These are phyloP conservation scores for Pulveroboletus sp. DNA, from an alignment of 768 basidiomycete species.

Conservation along the genomic window DNA sequence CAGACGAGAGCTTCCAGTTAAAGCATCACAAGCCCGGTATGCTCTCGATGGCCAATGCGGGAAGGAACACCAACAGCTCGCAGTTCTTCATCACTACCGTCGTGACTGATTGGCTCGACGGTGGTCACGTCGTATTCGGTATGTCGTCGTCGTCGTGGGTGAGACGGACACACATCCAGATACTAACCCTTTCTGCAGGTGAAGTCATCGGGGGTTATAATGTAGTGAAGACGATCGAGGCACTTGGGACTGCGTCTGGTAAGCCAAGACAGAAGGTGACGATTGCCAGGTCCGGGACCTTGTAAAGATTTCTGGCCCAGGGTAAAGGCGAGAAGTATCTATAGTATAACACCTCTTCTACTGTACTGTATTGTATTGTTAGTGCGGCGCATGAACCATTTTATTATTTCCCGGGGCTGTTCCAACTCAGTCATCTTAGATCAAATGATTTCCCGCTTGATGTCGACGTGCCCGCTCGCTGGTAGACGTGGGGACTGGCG, in stretches of 20 bases:
- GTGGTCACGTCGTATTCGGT: conserved; percentile 17
- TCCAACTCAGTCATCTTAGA: too few species aligned
- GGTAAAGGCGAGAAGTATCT: not conserved
- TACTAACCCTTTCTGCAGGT: not conserved
- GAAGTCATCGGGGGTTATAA: conserved; percentile 1
- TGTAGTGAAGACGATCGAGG: not conserved
- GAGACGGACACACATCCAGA: not conserved
- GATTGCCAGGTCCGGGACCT: not conserved
- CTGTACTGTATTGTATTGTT: too few species aligned
- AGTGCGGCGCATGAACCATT: too few species aligned
- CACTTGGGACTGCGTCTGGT: not conserved
- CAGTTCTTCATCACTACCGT: conserved; percentile 93
- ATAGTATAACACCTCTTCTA: not conserved
- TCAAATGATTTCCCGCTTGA: too few species aligned
- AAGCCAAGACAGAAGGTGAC: not conserved
- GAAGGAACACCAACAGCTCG: conserved; percentile 79
- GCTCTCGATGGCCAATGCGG: conserved; percentile 80
- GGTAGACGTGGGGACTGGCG: too few species aligned
- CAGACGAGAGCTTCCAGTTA: conserved; percentile 81
- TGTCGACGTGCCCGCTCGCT: too few species aligned
- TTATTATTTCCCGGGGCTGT: too few species aligned
- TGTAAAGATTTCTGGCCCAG: not conserved
- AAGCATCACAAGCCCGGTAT: conserved; percentile 70
- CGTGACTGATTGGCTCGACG: conserved; percentile 37
- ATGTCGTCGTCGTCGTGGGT: not conserved